Conservation (phyloP, 2,329 filamentous ascomycete genomes). For the Triangularia setosa region DNA sequence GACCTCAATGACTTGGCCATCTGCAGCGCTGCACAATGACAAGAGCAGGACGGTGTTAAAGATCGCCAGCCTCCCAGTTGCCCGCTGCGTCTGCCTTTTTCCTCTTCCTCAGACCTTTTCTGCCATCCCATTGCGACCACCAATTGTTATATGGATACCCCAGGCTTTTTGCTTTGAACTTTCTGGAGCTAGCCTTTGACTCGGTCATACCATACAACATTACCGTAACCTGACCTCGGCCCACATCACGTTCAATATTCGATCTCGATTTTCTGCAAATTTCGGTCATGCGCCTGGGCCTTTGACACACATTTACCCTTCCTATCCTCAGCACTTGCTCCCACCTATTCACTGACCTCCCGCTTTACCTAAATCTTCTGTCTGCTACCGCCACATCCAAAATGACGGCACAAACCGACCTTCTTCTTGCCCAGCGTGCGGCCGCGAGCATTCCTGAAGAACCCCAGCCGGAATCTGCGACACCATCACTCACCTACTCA, state of each 20-base stretch:
- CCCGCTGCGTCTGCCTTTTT: background rate
- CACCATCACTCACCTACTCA: conserved; percentile 60
- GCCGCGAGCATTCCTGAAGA: conserved; percentile 44
- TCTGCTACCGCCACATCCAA: conserved; percentile 5
- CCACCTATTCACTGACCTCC: conserved; percentile 3
- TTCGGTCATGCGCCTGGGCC: conserved; percentile 21
- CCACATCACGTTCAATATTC: conserved; percentile 15
- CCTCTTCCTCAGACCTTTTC: background rate
- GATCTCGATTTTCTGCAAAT: conserved; percentile 16
- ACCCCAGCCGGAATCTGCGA: conserved; percentile 43
- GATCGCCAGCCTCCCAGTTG: conserved; percentile 19
- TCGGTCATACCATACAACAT: background rate
- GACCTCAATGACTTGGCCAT: background rate
- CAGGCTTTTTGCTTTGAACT: background rate
- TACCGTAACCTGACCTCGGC: conserved; percentile 7
- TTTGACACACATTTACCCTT: conserved; percentile 10
- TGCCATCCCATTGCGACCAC: background rate
- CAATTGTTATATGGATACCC: background rate
- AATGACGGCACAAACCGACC: conserved; percentile 37
- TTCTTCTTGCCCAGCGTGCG: conserved; percentile 38
- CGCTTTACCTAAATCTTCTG: background rate
- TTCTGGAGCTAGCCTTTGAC: background rate
- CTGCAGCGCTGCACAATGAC: conserved; percentile 16
- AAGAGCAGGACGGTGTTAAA: conserved; percentile 13
- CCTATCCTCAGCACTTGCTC: background rate